Base-by-base conservation (phyloP, 2,329 filamentous ascomycete genomes). In the Pseudomassariella vexata region DNA sequence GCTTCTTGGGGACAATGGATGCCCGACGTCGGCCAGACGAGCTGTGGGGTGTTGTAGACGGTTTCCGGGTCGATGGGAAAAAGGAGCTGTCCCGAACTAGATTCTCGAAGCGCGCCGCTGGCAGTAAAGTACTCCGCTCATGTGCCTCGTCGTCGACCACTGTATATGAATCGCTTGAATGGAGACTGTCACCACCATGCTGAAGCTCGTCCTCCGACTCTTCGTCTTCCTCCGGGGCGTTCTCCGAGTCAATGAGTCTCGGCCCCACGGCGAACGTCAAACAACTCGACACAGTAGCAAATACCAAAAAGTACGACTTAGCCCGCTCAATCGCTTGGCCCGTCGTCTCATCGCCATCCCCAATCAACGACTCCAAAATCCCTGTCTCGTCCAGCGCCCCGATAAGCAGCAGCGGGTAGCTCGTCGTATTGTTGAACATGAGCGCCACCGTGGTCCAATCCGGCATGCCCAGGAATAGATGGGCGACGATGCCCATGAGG, bases 221-320 rank as follows among this genome's bases (percentile, higher is more conserved):
- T 5, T 50, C 46, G 6, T 49, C 44, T 3, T 52, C 39, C 7
- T 61, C 53, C 1, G 62, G 57, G 2, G 50, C 52, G 30, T 60
- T 48, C 35, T 62, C 59, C 0, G 49, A 53, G 40, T 73, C 69
- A 28, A 82, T 63, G 23, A 82, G 57, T 9, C 66, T 59, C 1
- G 78, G 77, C 0, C 77, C 79, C 3, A 82, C 57, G 0, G 73
- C 73, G 49, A 82, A 83, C 0, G 77, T 82, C 37, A 82, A 54
- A 32, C 69, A 74, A 45, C 77, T 80, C 24, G 67, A 70, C 8
- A 82, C 62, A 34, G 79, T 80, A 4, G 77, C 69, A 41, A 77
- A 81, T 37, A 83, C 69, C 4, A 83, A 56, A 46, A 83, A 81
- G 50, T 80, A 83, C 10, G 72, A 73, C 47, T 80, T 75, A 6